Evolutionary conservation across 495 filamentous ascomycete genomes (phyloP), one percentile per base, ranked within the genome.

Genomic region (Penicillium turbatum): DNA sequence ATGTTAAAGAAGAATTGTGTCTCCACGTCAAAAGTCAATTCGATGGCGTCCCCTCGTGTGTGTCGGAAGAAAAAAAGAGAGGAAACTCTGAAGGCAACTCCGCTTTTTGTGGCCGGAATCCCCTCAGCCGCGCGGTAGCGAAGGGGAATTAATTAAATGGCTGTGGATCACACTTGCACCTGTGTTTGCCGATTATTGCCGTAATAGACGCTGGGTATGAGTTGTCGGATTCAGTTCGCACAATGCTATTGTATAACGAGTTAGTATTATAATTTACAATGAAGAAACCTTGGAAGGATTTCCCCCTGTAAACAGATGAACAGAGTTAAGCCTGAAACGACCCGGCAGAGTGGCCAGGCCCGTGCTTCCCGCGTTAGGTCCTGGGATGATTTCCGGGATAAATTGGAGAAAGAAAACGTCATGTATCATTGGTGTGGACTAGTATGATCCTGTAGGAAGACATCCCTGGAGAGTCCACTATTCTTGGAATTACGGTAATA

Each of bases 321-420:
- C 48, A 36, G 41, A 40, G 58, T 60, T 55, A 59, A 65, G n/a
- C 37, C 26, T 67, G 68, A 65, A 69, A 69, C 63, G 57, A 63
- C 61, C 65, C 69, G 62, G 53, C 46, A 65, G 56, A 42, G 27
- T 59, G 68, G 65, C 62, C 61, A 57, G 57, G 65, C 56, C 64
- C 61, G 62, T 66, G 66, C 64, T 68, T 65, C 63, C 60, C 65
- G 64, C 61, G 41, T 64, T 69, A 60, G 40, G 51, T 59, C 41
- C 43, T 51, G 21, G 57, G 21, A 17, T 48, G 31, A 13, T 6
- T 47, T 29, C 35, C 54, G 39, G 42, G 63, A 41, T 48, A 54
- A 35, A 44, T 40, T 45, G 56, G 38, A 40, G 42, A 12, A 21
- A n/a, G 8, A 37, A 48, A 26, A 44, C 39, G 31, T 43, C 49